These are phyloP conservation scores for Garcia nutans DNA, from an alignment of 345 rosid species.

Conservation along the genomic window DNA sequence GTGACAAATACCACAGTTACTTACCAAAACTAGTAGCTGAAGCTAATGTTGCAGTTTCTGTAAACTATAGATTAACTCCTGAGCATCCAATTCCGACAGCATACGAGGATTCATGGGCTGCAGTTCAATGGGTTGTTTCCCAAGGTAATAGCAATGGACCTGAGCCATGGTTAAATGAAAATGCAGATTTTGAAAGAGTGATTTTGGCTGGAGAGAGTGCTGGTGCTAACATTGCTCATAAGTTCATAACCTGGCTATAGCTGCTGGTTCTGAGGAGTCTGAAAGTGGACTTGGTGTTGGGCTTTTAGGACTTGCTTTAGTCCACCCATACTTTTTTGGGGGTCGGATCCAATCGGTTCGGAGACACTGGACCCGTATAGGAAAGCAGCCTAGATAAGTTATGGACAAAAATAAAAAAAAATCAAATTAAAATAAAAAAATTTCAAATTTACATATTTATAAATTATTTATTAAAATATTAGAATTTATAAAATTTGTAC, in stretches of 20 bases:
- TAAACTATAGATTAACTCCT: slow-evolving; percentile 47
- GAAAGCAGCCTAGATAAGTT: slow-evolving; percentile 30
- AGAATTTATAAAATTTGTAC: too few relatives aligned
- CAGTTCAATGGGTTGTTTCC: slow-evolving; percentile 26
- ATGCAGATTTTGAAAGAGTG: slow-evolving; percentile 16
- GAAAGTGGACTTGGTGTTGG: not conserved
- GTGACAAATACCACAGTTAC: slow-evolving; percentile 30
- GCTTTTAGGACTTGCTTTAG: slow-evolving; percentile 20
- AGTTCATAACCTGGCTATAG: slow-evolving; percentile 21
- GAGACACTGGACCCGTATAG: slow-evolving; percentile 19
- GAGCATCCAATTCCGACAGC: slow-evolving; percentile 46
- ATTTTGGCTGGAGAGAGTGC: slow-evolving; percentile 22
- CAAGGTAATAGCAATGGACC: slow-evolving; percentile 18
- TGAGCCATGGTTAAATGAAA: slow-evolving; percentile 24
- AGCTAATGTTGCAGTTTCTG: slow-evolving; percentile 42
- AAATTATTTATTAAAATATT: too few relatives aligned
- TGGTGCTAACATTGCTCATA: slow-evolving; percentile 25
- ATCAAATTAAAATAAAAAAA: too few relatives aligned
- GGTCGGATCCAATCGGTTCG: slow-evolving; percentile 9
- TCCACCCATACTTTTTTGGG: slow-evolving; percentile 27
- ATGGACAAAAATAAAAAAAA: too few relatives aligned
- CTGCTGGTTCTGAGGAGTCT: slow-evolving; percentile 15
- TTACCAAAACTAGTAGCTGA: slow-evolving; percentile 28
- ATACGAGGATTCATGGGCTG: slow-evolving; percentile 50
- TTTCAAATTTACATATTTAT: too few relatives aligned